These are phyloP conservation scores for Hirsutella thompsonii DNA, from an alignment of 2,329 filamentous ascomycete genomes.

Conservation along the genomic window DNA sequence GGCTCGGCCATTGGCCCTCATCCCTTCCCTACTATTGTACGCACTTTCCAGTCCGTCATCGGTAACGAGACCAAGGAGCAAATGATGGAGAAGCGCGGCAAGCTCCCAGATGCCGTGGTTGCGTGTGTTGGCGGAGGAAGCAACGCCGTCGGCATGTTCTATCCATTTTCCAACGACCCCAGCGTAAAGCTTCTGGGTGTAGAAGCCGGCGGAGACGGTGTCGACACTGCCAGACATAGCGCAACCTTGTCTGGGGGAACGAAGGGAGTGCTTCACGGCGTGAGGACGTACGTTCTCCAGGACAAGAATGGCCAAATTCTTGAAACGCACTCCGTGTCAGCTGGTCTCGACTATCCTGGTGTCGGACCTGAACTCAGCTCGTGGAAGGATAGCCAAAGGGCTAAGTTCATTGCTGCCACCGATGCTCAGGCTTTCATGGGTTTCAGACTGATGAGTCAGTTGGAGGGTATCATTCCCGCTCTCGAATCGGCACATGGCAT, in stretches of 20 bases:
- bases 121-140: constrained; percentile 93
- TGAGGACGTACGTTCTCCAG: constrained; percentile 91
- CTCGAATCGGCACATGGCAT: constrained; percentile 90
- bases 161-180: constrained; percentile 78
- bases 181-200: constrained; percentile 84
- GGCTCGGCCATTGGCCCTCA: constrained; percentile 95
- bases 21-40: constrained; percentile 93
- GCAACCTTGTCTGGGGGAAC: constrained; percentile 78
- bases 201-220: constrained; percentile 85
- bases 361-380: constrained; percentile 83
- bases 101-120: constrained; percentile 89
- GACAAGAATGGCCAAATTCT: constrained; percentile 84
- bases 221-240: constrained; percentile 75
- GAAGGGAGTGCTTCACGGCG: constrained; percentile 90
- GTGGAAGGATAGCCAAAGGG: constrained; percentile 86
- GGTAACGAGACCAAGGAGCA: constrained; percentile 89
- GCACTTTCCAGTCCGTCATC: constrained; percentile 95
- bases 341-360: constrained; percentile 92
- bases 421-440: constrained; percentile 82
- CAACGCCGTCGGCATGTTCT: constrained; percentile 97
- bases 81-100: constrained; percentile 71
- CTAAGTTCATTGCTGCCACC: constrained; percentile 81
- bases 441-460: constrained; percentile 72
- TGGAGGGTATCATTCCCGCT: constrained; percentile 94
- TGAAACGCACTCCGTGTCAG: constrained; percentile 93